Conservation (phyloP, 1,139 yeast genomes). For the Saccharomycopsis crataegensis region DNA sequence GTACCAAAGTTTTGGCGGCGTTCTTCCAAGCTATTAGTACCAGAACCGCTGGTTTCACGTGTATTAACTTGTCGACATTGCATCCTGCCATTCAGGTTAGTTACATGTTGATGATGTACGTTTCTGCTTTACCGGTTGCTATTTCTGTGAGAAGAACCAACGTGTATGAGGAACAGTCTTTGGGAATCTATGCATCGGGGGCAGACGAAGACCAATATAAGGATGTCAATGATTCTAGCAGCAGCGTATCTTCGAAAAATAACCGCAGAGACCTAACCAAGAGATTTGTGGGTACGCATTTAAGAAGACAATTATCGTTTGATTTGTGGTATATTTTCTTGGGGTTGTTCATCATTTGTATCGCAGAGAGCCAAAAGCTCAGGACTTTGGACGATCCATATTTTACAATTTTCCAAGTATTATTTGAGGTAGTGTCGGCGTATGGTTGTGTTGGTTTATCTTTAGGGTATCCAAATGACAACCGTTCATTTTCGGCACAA, state of each 20-base stretch:
- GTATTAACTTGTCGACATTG: constrained; percentile 57
- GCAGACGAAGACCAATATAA: constrained; percentile 8
- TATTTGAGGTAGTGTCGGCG: constrained; percentile 90
- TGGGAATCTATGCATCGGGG: constrained; percentile 60
- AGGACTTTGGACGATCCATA: constrained; percentile 35
- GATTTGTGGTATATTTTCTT: constrained; percentile 91
- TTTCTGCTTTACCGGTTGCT: constrained; percentile 91
- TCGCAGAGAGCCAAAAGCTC: constrained; percentile 69
- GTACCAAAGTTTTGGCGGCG: constrained; percentile 71
- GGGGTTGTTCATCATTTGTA: constrained; percentile 78
- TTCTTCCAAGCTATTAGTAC: constrained; percentile 87
- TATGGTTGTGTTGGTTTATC: constrained; percentile 95
- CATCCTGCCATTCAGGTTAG: constrained; percentile 93
- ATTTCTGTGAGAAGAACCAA: constrained; percentile 94
- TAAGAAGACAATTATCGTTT: constrained; percentile 84
- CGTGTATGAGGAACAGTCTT: constrained; percentile 93
- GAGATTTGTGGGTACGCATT: constrained; percentile 77
- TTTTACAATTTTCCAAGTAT: constrained; percentile 61
- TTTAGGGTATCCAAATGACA: constrained; percentile 64
- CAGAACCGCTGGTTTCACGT: constrained; percentile 86
- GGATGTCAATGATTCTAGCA: not conserved
- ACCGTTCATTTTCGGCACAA: constrained; percentile 66
- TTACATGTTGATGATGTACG: constrained; percentile 96
- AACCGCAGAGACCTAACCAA: constrained; percentile 24
- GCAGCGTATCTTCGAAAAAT: not conserved